phyloP scores from a whole-genome alignment of 2,329 filamentous ascomycete species.

The Cercospora citrullina region DNA sequence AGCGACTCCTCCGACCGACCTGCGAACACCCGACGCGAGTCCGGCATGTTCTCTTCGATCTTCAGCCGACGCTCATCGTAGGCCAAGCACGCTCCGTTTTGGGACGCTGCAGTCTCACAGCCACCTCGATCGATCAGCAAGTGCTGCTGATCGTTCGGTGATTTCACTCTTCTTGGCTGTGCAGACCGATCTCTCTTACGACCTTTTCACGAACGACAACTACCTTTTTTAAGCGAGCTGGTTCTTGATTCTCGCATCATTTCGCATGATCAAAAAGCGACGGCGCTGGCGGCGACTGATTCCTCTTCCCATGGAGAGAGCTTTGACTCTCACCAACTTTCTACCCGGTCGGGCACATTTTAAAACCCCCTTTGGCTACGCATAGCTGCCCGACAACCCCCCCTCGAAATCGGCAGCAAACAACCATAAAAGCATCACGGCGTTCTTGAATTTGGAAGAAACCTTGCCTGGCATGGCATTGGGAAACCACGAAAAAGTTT shows the following conservation, averaged over 20 bases:
- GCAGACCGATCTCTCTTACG: background rate
- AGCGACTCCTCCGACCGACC: slow-evolving; percentile 32
- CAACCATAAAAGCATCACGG: slow-evolving; percentile 12
- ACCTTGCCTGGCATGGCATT: slow-evolving; percentile 4
- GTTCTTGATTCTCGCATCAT: slow-evolving; percentile 27
- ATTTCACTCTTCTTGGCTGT: background rate
- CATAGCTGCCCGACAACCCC: slow-evolving; percentile 5
- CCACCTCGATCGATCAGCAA: slow-evolving; percentile 4
- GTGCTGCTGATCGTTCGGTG: background rate
- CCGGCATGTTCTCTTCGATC: slow-evolving; percentile 24
- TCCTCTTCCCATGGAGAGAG: background rate
- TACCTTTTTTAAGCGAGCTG: slow-evolving; percentile 23
- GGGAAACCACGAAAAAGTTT: slow-evolving; percentile 13
- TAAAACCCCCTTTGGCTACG: background rate
- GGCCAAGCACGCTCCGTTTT: slow-evolving; percentile 6
- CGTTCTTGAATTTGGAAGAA: slow-evolving; percentile 4
- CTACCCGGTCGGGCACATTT: slow-evolving; percentile 5
- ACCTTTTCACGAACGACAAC: slow-evolving; percentile 14
- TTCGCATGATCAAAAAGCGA: slow-evolving; percentile 25
- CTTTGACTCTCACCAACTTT: background rate
- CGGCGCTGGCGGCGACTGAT: slow-evolving; percentile 23
- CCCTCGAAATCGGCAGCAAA: slow-evolving; percentile 13
- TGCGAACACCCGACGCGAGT: slow-evolving; percentile 24
- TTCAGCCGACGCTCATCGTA: slow-evolving; percentile 29
- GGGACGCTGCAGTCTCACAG: background rate